These are phyloP conservation scores for Gentiana dahurica DNA, from an alignment of 257 asterid species.

Conservation along the genomic window DNA sequence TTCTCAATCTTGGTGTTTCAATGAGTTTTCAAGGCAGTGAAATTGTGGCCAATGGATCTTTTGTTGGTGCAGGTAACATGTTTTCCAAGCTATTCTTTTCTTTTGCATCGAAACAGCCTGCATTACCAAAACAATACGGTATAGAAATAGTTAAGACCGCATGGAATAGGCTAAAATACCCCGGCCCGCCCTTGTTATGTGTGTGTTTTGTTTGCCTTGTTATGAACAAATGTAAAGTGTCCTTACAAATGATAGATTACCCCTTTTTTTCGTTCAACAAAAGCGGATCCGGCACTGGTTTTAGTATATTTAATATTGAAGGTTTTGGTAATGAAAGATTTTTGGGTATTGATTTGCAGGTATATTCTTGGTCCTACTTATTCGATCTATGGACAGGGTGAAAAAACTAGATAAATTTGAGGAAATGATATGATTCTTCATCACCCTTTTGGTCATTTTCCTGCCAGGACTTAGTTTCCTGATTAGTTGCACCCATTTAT, in stretches of 20 bases:
- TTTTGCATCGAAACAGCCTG: not conserved
- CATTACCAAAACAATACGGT: too few relatives aligned
- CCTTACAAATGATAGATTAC: too few relatives aligned
- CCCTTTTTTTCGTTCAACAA: too few relatives aligned
- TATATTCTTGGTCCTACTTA: constrained; percentile 47
- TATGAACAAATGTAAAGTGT: too few relatives aligned
- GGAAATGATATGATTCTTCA: constrained; percentile 53
- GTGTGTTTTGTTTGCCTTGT: too few relatives aligned
- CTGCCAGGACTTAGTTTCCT: too few relatives aligned
- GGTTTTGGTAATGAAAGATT: not conserved
- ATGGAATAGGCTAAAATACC: too few relatives aligned
- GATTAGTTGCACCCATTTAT: too few relatives aligned
- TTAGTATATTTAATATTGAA: not conserved
- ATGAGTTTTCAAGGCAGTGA: constrained; percentile 55
- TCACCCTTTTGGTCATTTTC: too few relatives aligned
- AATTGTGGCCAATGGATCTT: constrained; percentile 53
- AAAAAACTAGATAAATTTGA: constrained; percentile 79
- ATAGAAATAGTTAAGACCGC: too few relatives aligned
- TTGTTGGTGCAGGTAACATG: constrained; percentile 63
- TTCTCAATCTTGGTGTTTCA: constrained; percentile 62
- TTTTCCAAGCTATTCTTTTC: not conserved
- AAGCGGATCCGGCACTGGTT: too few relatives aligned
- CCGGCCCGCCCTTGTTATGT: too few relatives aligned
- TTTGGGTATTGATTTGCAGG: constrained; percentile 31
- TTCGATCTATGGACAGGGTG: constrained; percentile 88